phyloP scores from a whole-genome alignment of 1,284 basidiomycete genomes.

The Cutaneotrichosporon daszewskae region DNA sequence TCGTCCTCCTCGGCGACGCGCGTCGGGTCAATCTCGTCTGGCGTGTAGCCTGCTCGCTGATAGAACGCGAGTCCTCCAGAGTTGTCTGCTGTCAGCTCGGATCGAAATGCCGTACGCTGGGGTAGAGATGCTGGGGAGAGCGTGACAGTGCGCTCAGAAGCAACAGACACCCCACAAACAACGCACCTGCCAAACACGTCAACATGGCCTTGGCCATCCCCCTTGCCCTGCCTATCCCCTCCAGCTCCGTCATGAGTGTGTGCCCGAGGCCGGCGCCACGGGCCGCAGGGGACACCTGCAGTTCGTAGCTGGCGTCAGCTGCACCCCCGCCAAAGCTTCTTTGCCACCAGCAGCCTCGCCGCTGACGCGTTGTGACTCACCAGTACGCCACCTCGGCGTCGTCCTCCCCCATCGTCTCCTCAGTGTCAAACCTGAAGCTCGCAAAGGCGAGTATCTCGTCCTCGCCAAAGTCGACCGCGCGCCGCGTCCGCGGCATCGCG shows the following conservation, averaged over 20 bases:
- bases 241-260: conserved; percentile 30
- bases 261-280: conserved; percentile 29
- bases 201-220: conserved; percentile 44
- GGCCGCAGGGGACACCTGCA: conserved; percentile 26
- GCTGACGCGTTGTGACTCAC: conserved; percentile 20
- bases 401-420: conserved; percentile 33
- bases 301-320: conserved; percentile 37
- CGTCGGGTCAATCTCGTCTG: conserved; percentile 45
- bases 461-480: background rate
- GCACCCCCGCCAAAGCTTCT: no score
- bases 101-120: background rate
- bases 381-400: conserved; percentile 43
- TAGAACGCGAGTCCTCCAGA: conserved; percentile 34
- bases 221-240: conserved; percentile 27
- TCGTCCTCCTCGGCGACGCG: conserved; percentile 26
- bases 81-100: conserved; percentile 25
- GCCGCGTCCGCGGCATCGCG: conserved; percentile 10
- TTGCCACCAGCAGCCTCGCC: background rate
- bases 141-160: no score
- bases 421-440: conserved; percentile 45
- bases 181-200: conserved; percentile 41
- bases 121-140: background rate
- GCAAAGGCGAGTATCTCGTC: conserved; percentile 31
- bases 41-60: conserved; percentile 28
- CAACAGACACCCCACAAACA: no score